phyloP scores from a whole-genome alignment of 2,329 filamentous ascomycete genomes.

The Polytolypa hystricis region DNA sequence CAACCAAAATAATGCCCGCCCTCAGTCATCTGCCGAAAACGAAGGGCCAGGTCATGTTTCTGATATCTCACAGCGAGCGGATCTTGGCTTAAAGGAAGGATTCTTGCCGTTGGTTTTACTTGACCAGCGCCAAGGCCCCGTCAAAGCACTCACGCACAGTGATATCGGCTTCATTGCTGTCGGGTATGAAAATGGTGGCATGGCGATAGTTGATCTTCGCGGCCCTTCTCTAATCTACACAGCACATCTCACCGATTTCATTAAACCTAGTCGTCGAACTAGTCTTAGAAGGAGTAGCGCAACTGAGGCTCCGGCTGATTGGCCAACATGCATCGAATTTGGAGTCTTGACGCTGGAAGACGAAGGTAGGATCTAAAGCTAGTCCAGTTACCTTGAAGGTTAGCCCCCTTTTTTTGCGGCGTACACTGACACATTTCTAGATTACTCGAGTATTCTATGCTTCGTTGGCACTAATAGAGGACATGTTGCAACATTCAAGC shows the following conservation, averaged over 20 bases:
- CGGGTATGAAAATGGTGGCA: conserved; percentile 69
- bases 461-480: conserved; percentile 84
- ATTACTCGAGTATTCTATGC: conserved; percentile 86
- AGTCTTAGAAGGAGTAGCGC: conserved; percentile 52
- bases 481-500: conserved; percentile 78
- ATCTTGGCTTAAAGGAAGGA: conserved; percentile 65
- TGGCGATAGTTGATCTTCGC: conserved; percentile 77
- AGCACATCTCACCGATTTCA: conserved; percentile 59
- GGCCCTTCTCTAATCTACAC: conserved; percentile 77
- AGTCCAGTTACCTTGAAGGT: no score
- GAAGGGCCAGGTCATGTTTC: conserved; percentile 60
- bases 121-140: conserved; percentile 69
- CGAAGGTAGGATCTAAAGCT: conserved; percentile 50
- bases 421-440: no score
- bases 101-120: conserved; percentile 70
- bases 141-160: conserved; percentile 72
- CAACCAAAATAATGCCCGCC: conserved; percentile 61
- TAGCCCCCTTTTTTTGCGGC: no score
- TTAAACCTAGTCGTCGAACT: conserved; percentile 62
- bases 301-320: conserved; percentile 49
- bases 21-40: conserved; percentile 40
- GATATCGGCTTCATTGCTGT: conserved; percentile 85
- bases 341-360: conserved; percentile 85
- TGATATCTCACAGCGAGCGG: conserved; percentile 61
- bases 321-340: conserved; percentile 75